Conservation (phyloP, 176 grass and related monocot species). For the Eleusine coracana region DNA sequence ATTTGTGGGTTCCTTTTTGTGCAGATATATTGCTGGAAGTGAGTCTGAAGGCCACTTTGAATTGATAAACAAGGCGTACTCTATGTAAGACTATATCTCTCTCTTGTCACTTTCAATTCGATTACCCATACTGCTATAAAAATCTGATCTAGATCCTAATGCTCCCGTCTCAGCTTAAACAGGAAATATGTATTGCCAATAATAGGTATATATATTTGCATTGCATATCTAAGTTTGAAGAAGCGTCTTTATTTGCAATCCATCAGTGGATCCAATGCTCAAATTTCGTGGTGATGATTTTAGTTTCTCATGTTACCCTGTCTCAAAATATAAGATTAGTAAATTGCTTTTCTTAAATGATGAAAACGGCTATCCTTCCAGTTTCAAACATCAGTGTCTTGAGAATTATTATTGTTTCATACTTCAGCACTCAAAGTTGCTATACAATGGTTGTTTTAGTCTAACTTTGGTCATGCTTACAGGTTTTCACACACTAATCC, state of each 20-base stretch:
- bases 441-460: not conserved
- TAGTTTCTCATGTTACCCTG: not conserved
- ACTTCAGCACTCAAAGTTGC: not conserved
- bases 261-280: not conserved
- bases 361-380: not conserved
- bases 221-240: not conserved
- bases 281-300: not conserved
- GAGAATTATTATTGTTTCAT: not conserved
- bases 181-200: not conserved
- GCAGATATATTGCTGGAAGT: slow-evolving; percentile 91
- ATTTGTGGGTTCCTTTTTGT: slow-evolving; percentile 29
- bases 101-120: slow-evolving; percentile 22
- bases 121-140: not conserved
- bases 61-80: slow-evolving; percentile 91
- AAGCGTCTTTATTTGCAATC: not conserved
- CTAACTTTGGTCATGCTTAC: not conserved
- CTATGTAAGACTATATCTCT: slow-evolving; percentile 68
- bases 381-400: slow-evolving; percentile 5
- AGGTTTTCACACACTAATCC: slow-evolving; percentile 99
- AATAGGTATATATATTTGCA: not conserved
- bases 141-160: not conserved
- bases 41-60: slow-evolving; percentile 88
- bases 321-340: not conserved
- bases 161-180: not conserved
- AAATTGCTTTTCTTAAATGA: not conserved